Base-by-base conservation (phyloP, 2,329 filamentous ascomycete species). In the Amauroascus niger region DNA sequence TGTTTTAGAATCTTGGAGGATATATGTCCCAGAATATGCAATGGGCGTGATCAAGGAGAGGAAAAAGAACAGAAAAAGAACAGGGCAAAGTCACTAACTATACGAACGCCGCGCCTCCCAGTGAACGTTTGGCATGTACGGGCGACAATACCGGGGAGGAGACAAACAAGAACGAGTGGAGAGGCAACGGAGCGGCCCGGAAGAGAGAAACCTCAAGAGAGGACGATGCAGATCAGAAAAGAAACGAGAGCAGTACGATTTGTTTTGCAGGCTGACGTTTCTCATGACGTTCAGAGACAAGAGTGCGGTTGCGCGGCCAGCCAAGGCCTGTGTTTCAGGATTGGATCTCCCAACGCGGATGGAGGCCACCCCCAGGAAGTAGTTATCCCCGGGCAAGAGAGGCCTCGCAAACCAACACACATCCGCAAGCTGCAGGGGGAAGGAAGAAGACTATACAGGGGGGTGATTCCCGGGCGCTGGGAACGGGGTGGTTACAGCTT, bases 311-410 rank as follows among this genome's bases (percentile, higher is more conserved):
- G 49, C 39, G 49, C 37, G 39, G 49, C 9, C 37, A 35, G 49
- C 49, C 49, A 51, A 51, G 49, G 49, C 37, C 26, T n/a, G 6
- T 51, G 49, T 51, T 32, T 51, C 49, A 51, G 49, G n/a, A n/a
- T n/a, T n/a, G 24, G 24, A 13, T 28, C 14, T 18, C 6, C 47
- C 47, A 13, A 16, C 4, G 26, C 16, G 26, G n/a, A 14, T 39
- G 24, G 24, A 30, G n/a, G n/a, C 37, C 41, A 41, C 37, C 48
- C 48, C 22, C 33, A 7, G 33, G 6, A 7, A 18, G 32, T 39
- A 39, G 16, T 13, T 18, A 39, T 18, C 8, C 20, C 20, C 39
- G 1, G 37, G 39, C 39, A 41, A 39, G 39, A 24, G 13, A n/a
- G n/a, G n/a, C n/a, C n/a, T n/a, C n/a, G n/a, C n/a, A n/a, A n/a